Evolutionary conservation across 2,329 filamentous ascomycete species (phyloP).

Genomic region (Dactylonectria estremocensis): DNA sequence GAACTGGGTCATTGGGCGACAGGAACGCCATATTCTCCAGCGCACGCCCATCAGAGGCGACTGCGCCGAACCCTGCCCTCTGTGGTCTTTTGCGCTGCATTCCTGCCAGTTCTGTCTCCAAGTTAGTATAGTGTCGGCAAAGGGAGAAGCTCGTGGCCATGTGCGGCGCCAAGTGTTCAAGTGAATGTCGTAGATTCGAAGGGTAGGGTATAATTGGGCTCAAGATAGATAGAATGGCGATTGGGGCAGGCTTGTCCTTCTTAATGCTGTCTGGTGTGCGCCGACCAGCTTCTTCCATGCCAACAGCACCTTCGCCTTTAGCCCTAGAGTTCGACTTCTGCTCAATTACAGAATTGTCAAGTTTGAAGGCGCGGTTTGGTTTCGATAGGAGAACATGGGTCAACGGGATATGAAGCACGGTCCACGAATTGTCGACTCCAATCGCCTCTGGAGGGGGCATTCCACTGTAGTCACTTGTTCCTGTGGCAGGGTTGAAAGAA

Average conservation of each 20-base stretch:
- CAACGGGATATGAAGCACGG: conserved; percentile 91
- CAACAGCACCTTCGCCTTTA: conserved; percentile 43
- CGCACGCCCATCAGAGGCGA: conserved; percentile 69
- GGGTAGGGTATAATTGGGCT: conserved; percentile 93
- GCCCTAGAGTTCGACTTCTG: conserved; percentile 61
- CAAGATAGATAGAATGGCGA: conserved; percentile 91
- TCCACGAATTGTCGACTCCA: conserved; percentile 91
- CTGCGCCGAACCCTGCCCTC: conserved; percentile 76
- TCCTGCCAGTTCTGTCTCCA: conserved; percentile 81
- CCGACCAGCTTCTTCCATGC: conserved; percentile 39
- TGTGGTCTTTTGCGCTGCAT: conserved; percentile 79
- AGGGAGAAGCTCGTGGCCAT: conserved; percentile 92
- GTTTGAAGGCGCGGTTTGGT: conserved; percentile 69
- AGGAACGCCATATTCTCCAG: conserved; percentile 61
- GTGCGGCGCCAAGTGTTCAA: conserved; percentile 89
- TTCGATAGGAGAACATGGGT: conserved; percentile 82
- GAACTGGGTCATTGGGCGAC: conserved; percentile 57
- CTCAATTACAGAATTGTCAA: conserved; percentile 72
- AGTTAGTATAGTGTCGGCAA: conserved; percentile 87
- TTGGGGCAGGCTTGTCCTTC: conserved; percentile 76
- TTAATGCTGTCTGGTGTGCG: conserved; percentile 51
- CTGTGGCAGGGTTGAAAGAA: conserved; percentile 83
- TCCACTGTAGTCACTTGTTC: conserved; percentile 83
- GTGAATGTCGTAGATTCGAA: conserved; percentile 83
- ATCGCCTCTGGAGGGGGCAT: conserved; percentile 87